These are phyloP conservation scores for Colletotrichum gloeosporioides DNA, from an alignment of 2,329 filamentous ascomycete genomes.

Conservation along the genomic window DNA sequence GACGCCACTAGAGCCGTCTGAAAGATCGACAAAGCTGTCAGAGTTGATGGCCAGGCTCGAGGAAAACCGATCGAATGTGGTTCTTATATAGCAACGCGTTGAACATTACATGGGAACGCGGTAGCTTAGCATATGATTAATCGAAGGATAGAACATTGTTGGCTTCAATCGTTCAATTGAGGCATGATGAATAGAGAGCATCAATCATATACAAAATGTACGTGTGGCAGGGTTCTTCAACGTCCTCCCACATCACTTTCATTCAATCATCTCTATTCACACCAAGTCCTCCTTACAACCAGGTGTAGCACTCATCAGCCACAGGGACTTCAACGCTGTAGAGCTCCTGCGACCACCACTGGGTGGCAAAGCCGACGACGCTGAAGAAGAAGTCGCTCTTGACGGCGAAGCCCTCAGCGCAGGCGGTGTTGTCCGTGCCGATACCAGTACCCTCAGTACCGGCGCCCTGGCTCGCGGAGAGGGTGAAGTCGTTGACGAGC, in stretches of 20 bases:
- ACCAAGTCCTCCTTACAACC: constrained; percentile 2
- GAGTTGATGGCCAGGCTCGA: background rate
- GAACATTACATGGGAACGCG: rapidly evolving
- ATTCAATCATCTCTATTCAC: background rate
- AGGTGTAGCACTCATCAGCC: constrained; percentile 30
- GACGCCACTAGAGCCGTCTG: rapidly evolving
- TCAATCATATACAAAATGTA: background rate
- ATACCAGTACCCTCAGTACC: constrained; percentile 16
- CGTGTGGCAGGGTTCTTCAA: background rate
- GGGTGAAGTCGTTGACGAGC: constrained; percentile 28
- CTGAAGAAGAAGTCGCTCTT: constrained; percentile 30
- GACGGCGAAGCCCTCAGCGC: constrained; percentile 28
- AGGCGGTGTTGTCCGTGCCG: constrained; percentile 16
- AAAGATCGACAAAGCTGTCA: rapidly evolving
- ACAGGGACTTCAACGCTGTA: constrained; percentile 30
- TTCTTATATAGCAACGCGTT: background rate
- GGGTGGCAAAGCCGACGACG: constrained; percentile 28
- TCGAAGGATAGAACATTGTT: rapidly evolving
- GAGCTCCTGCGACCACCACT: constrained; percentile 29
- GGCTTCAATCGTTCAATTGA: background rate
- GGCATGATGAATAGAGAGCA: background rate
- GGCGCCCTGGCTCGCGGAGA: constrained; percentile 25
- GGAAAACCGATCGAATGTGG: rapidly evolving
- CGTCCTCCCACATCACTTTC: background rate
- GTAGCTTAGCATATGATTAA: rapidly evolving